Evolutionary conservation across 2,329 filamentous ascomycete species (phyloP).

Genomic region (Cercospora canescens): DNA sequence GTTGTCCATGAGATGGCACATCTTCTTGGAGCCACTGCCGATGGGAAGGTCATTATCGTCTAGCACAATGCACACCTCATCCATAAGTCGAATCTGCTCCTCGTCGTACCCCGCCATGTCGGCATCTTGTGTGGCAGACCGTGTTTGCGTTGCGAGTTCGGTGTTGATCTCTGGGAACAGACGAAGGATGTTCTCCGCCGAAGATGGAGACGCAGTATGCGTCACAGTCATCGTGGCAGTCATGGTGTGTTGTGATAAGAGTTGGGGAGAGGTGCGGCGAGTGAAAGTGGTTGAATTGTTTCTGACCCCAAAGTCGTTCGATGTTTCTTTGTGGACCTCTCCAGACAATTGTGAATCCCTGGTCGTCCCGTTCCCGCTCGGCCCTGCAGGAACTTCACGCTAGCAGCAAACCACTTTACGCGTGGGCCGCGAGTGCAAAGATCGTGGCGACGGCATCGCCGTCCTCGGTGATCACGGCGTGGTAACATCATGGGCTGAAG

Average conservation of each 20-base stretch:
- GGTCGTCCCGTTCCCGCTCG: not conserved
- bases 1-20: constrained; percentile 98
- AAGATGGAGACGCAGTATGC: constrained; percentile 44
- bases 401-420: constrained; percentile 4
- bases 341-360: no score
- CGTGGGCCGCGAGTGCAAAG: not conserved
- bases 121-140: constrained; percentile 55
- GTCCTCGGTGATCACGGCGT: not conserved
- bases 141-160: constrained; percentile 53
- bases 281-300: constrained; percentile 4
- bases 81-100: constrained; percentile 97
- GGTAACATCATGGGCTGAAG: not conserved
- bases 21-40: constrained; percentile 96
- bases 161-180: constrained; percentile 83
- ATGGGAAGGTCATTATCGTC: constrained; percentile 91
- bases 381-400: constrained; percentile 1
- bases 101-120: constrained; percentile 91
- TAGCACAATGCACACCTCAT: constrained; percentile 96
- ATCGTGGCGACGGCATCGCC: not conserved
- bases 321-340: constrained; percentile 10
- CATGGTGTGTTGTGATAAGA: constrained; percentile 23
- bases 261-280: not conserved
- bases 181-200: constrained; percentile 79
- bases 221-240: constrained; percentile 33
- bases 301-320: constrained; percentile 13